Conservation (phyloP, 805 yeast genomes). For the Blastobotrys americana region DNA sequence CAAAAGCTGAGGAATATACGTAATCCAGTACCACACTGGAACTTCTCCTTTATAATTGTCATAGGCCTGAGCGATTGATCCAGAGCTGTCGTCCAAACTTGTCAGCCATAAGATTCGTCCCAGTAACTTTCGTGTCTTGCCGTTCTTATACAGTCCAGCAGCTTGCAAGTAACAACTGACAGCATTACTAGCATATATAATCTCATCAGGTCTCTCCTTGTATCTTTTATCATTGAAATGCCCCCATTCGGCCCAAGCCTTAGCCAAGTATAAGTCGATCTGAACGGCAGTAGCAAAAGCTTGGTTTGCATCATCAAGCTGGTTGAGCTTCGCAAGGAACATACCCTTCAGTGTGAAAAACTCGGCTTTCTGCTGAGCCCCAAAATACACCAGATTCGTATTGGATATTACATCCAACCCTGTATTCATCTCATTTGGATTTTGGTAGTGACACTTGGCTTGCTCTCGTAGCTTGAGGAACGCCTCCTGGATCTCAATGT, state of each 20-base stretch:
- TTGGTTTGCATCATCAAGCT: constrained; percentile 91
- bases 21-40: constrained; percentile 99
- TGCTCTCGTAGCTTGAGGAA: constrained; percentile 92
- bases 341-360: constrained; percentile 96
- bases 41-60: constrained; percentile 91
- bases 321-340: constrained; percentile 87
- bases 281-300: constrained; percentile 98
- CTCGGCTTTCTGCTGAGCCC: constrained; percentile 96
- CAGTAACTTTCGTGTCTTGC: constrained; percentile 78
- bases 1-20: constrained; percentile 89
- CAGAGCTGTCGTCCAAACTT: constrained; percentile 78
- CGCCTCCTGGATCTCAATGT: constrained; percentile 97
- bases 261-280: constrained; percentile 85
- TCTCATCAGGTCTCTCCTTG: constrained; percentile 74
- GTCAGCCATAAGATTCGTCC: constrained; percentile 92
- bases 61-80: constrained; percentile 77
- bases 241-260: constrained; percentile 99
- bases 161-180: constrained; percentile 95
- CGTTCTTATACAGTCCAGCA: constrained; percentile 89
- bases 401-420: constrained; percentile 96
- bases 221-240: constrained; percentile 83
- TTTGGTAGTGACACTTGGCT: constrained; percentile 95
- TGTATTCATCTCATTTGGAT: constrained; percentile 80
- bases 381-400: constrained; percentile 92
- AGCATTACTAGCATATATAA: constrained; percentile 85